Base-by-base conservation (phyloP, 495 filamentous ascomycete genomes). In the Neurospora sp. region DNA sequence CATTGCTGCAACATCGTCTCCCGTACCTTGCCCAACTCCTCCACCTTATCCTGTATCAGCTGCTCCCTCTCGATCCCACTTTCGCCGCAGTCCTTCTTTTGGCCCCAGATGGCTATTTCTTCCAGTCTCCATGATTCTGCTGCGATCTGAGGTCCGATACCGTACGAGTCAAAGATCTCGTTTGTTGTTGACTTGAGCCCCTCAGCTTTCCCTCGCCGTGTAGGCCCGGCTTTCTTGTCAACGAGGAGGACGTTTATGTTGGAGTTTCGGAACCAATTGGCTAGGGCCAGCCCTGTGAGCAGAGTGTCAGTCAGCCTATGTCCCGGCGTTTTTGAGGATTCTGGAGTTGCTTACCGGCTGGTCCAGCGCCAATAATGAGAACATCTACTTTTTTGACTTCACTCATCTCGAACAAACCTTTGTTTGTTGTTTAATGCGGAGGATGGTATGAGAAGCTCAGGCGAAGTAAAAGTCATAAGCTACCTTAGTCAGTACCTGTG, bases 331-430 rank as follows among this genome's bases (percentile, higher is more conserved):
- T 18, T 8, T n/a, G 2, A 37, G 35, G 41, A n/a, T 18, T 44
- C 16, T 44, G 42, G 18, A 1, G 7, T 44, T 85, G 89, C 89
- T 10, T 92, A 82, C 68, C 89, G 0, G 89, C 86, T 0, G 90
- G 90, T n/a, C 90, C 89, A n/a, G 89, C 89, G 9, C 90, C 90
- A 31, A 91, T 79, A 39, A 91, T 88, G 69, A 92, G 80, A 1
- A 88, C 79, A 73, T 89, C 86, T 8, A 86, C 80, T 35, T 6
- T 61, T 61, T n/a, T 79, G 27, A 8, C 53, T 16, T 61, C 5
- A 16, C 2, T 61, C 53, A 61, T 61, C 27, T 8, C 12, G 12
- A 61, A 31, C 14, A 61, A 37, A 0, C 12, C 3, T 31, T 31
- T 61, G 27, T 31, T 31, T 31, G 22, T 61, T 14, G 14, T 31